Conservation (phyloP, 176 grass and related monocot species). For the Zea mays region Zm-B73-REFERENCE-NAM-5.0 NC_050099.1:56176501-56177000, state of each 20-base stretch:
- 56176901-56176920: conserved; percentile 87
- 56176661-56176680: conserved; percentile 42
- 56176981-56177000: conserved; percentile 70
- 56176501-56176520: conserved; percentile 95
- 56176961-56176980: conserved; percentile 74
- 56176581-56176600: conserved; percentile 73
- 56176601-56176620: conserved; percentile 60
- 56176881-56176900: conserved; percentile 41
- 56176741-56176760: conserved; percentile 59
- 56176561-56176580: conserved; percentile 30
- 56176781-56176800: conserved; percentile 60
- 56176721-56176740: conserved; percentile 74
- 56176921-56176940: conserved; percentile 66
- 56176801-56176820: conserved; percentile 69
- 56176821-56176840: conserved; percentile 23
- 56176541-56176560: conserved; percentile 61
- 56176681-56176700: conserved; percentile 57
- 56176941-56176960: conserved; percentile 56
- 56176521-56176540: conserved; percentile 57
- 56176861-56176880: conserved; percentile 78
- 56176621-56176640: conserved; percentile 86
- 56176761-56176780: conserved; percentile 88
- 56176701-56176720: conserved; percentile 58
- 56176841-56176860: conserved; percentile 67
- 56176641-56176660: conserved; percentile 62